Conservation (phyloP, 768 basidiomycete genomes). For the Candolleomyces aberdarensis region DNA sequence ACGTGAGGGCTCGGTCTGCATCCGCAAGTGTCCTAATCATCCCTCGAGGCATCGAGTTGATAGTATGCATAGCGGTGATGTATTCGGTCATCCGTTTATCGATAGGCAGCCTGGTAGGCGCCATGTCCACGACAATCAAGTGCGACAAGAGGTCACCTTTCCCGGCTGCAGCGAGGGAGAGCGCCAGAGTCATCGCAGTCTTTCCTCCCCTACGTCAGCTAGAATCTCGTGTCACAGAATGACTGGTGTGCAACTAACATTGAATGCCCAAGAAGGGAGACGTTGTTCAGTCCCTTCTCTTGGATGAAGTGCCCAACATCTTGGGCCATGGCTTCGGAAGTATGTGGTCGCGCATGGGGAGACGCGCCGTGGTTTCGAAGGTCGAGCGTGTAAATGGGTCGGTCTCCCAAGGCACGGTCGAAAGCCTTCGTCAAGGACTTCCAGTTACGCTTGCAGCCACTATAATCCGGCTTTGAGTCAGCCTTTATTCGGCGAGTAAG, state of each 20-base stretch:
- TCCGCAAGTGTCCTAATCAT: constrained; percentile 60
- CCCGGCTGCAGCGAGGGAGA: constrained; percentile 27
- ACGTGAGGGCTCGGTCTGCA: constrained; percentile 61
- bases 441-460: constrained; percentile 92
- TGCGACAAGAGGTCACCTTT: constrained; percentile 43
- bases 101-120: constrained; percentile 57
- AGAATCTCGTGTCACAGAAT: no score
- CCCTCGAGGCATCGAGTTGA: constrained; percentile 47
- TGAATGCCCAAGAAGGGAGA: constrained; percentile 87
- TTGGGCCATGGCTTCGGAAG: constrained; percentile 73
- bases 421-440: constrained; percentile 75
- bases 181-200: constrained; percentile 69
- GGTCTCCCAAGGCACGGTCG: constrained; percentile 56
- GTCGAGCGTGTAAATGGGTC: constrained; percentile 25
- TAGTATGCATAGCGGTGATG: constrained; percentile 67
- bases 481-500: not conserved
- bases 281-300: constrained; percentile 48
- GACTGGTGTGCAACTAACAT: constrained; percentile 53
- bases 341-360: constrained; percentile 70
- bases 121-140: constrained; percentile 79
- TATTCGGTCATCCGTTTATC: constrained; percentile 68
- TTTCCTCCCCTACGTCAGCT: constrained; percentile 74
- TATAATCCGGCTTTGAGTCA: constrained; percentile 22
- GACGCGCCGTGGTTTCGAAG: constrained; percentile 88
- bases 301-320: constrained; percentile 73